These are phyloP conservation scores for Talaromyces stipitatus DNA, from an alignment of 495 filamentous ascomycete species.

Conservation along the genomic window DNA sequence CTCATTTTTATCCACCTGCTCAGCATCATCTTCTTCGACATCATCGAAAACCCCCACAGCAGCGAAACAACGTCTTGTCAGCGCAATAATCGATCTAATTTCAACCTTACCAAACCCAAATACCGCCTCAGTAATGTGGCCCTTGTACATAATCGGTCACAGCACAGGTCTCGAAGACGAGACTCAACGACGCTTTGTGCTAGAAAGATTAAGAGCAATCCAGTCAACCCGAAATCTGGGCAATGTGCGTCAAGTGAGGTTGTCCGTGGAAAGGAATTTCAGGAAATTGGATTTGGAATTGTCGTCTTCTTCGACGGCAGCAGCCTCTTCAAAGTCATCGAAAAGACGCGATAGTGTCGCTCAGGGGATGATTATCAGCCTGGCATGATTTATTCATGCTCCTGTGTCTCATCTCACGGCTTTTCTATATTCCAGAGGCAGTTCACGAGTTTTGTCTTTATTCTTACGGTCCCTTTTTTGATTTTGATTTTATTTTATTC, in stretches of 20 bases:
- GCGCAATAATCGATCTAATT: slow-evolving; percentile 8
- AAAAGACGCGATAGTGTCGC: neutral
- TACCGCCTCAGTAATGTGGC: slow-evolving; percentile 12
- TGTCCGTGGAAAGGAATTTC: slow-evolving; percentile 13
- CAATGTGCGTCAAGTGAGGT: slow-evolving; percentile 8
- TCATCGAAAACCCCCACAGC: neutral
- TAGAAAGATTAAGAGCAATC: slow-evolving; percentile 8
- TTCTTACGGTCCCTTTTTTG: neutral
- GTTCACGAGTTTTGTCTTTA: neutral
- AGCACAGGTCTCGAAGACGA: slow-evolving; percentile 9
- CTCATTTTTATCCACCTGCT: neutral
- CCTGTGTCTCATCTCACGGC: neutral
- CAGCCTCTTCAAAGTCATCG: neutral
- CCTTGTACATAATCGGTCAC: slow-evolving; percentile 12
- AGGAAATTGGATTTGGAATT: neutral
- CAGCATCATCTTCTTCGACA: neutral
- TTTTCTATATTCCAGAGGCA: neutral
- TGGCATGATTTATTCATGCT: neutral
- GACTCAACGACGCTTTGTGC: slow-evolving; percentile 12
- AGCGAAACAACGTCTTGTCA: slow-evolving; percentile 7
- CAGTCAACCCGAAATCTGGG: slow-evolving; percentile 13
- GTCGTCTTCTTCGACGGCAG: neutral
- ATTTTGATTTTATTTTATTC: neutral
- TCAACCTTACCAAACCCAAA: slow-evolving; percentile 6
- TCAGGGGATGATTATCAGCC: neutral